Percentiles rank a stretch among this genome's conserved stretches.
phyloP scores from a whole-genome alignment of 2,329 filamentous ascomycete species.

The Hypoxylon sp. region DNA sequence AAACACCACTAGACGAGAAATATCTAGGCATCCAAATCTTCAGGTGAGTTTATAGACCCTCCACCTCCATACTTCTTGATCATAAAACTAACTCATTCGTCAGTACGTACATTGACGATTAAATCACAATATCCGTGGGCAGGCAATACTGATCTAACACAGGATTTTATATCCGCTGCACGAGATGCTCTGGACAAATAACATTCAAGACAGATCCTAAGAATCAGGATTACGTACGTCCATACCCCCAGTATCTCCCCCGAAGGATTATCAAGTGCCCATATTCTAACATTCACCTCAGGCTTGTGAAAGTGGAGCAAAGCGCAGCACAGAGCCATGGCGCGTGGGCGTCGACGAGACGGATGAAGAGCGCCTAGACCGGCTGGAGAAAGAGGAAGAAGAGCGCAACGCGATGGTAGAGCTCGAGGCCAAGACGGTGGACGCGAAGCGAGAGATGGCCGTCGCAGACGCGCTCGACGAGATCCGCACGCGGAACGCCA shows the following conservation, averaged over 20 bases:
- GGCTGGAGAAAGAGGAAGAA: constrained; percentile 78
- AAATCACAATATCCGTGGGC: background rate
- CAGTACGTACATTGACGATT: constrained; percentile 11
- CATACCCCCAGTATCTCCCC: background rate
- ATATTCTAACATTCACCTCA: constrained; percentile 10
- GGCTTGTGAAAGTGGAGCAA: constrained; percentile 76
- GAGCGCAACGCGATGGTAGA: constrained; percentile 95
- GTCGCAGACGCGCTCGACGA: constrained; percentile 96
- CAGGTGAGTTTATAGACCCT: constrained; percentile 58
- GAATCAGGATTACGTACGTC: constrained; percentile 80
- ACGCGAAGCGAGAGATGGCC: constrained; percentile 95
- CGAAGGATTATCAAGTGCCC: too few relatives aligned
- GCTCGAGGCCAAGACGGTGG: constrained; percentile 89
- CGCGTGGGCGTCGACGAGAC: constrained; percentile 74
- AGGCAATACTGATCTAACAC: constrained; percentile 2
- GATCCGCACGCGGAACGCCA: constrained; percentile 89
- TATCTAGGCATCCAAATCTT: constrained; percentile 90
- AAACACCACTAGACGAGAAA: constrained; percentile 85
- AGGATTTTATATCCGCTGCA: constrained; percentile 79
- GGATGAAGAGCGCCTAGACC: constrained; percentile 84
- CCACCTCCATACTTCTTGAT: background rate
- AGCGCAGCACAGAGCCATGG: constrained; percentile 95
- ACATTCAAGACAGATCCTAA: constrained; percentile 95
- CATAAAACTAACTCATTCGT: constrained; percentile 10
- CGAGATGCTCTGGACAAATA: constrained; percentile 64